Conservation (phyloP, 139 green algal species). For the Picochlorum sp. region DNA sequence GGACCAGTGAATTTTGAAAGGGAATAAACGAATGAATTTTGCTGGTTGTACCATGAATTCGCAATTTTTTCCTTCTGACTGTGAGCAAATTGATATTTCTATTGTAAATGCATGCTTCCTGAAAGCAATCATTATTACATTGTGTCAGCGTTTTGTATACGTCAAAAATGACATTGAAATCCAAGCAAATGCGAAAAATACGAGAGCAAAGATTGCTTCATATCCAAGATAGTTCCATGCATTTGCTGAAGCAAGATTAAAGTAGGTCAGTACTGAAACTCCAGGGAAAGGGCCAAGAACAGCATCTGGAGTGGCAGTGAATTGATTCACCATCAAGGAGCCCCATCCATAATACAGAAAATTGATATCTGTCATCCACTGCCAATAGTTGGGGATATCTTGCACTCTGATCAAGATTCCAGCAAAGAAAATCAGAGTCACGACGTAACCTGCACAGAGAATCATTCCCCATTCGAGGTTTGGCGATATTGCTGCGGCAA, state of each 20-base stretch:
- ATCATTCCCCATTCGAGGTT: slow-evolving; percentile 52
- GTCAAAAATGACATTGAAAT: neutral
- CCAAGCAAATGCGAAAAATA: neutral
- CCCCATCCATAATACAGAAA: slow-evolving; percentile 11
- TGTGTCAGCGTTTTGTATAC: too few species aligned
- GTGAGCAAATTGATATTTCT: too few species aligned
- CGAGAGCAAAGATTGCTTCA: neutral
- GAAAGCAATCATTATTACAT: too few species aligned
- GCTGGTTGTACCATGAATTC: neutral
- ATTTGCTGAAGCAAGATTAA: neutral
- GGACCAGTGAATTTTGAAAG: neutral
- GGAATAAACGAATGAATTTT: too few species aligned
- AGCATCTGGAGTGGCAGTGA: neutral
- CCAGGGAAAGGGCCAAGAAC: neutral
- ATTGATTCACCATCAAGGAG: slow-evolving; percentile 35
- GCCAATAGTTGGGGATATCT: slow-evolving; percentile 33
- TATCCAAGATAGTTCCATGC: neutral
- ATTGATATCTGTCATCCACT: slow-evolving; percentile 17
- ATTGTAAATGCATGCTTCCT: too few species aligned
- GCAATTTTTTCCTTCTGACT: too few species aligned
- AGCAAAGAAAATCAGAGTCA: slow-evolving; percentile 28
- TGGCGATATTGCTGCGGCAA: slow-evolving; percentile 50
- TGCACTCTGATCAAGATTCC: slow-evolving; percentile 25
- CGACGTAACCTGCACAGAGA: slow-evolving; percentile 20
- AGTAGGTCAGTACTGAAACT: neutral